phyloP scores from a whole-genome alignment of 495 filamentous ascomycete genomes.

The Aspergillus ellipticus region DNA sequence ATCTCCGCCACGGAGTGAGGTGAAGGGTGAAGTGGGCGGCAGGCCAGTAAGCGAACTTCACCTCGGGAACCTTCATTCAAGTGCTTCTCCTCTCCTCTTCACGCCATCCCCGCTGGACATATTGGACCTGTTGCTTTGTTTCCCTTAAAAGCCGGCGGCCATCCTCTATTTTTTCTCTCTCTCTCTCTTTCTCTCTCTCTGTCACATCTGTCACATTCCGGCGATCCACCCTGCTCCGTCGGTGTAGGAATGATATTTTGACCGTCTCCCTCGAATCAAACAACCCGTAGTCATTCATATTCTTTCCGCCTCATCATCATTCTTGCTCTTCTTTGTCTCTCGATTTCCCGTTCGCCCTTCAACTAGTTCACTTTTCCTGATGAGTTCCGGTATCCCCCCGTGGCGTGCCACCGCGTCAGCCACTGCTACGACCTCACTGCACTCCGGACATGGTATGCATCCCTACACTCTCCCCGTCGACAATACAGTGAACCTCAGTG shows the following conservation, averaged over 20 bases:
- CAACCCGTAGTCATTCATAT: slow-evolving; percentile 15
- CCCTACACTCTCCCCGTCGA: neutral
- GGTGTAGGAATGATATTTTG: slow-evolving; percentile 11
- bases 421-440: slow-evolving; percentile 24
- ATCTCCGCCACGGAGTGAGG: slow-evolving; percentile 9
- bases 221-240: neutral
- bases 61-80: too few species aligned
- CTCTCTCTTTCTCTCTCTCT: too few species aligned
- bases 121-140: neutral
- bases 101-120: neutral
- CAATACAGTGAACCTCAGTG: neutral
- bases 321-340: slow-evolving; percentile 11
- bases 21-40: neutral
- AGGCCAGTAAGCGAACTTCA: slow-evolving; percentile 3
- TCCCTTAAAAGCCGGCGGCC: neutral
- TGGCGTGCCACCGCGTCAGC: slow-evolving; percentile 40
- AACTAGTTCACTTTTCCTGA: slow-evolving; percentile 16
- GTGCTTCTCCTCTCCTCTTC: neutral
- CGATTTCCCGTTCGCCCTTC: slow-evolving; percentile 2
- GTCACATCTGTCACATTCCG: neutral
- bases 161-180: neutral
- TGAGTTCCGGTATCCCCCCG: slow-evolving; percentile 42
- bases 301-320: slow-evolving; percentile 12
- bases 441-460: slow-evolving; percentile 33
- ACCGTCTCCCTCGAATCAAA: slow-evolving; percentile 9